phyloP scores from a whole-genome alignment of 306 rosid genomes.

The Sicyos edulis region DNA sequence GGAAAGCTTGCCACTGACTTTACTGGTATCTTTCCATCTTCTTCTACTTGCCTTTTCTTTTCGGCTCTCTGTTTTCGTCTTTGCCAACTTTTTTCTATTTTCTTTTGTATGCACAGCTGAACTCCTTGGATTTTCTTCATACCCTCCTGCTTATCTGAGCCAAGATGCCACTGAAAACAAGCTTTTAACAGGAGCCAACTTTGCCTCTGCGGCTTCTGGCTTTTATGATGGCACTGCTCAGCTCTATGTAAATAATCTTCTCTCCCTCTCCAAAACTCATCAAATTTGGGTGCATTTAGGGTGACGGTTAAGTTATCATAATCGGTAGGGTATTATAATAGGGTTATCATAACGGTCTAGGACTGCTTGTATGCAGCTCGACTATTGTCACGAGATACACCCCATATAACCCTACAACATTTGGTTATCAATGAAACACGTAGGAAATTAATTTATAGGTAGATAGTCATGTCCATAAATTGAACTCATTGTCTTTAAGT shows the following conservation, averaged over 20 bases:
- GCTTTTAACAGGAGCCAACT: constrained; percentile 52
- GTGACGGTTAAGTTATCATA: no score
- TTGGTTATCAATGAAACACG: no score
- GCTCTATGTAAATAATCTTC: constrained; percentile 35
- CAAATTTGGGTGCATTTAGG: no score
- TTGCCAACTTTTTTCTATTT: background rate
- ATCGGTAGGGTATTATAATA: no score
- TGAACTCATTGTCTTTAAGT: no score
- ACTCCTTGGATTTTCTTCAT: constrained; percentile 49
- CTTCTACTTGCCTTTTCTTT: background rate
- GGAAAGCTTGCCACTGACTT: constrained; percentile 56
- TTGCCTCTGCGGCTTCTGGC: constrained; percentile 65
- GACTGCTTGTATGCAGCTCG: no score
- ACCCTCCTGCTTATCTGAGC: constrained; percentile 57
- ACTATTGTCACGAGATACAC: no score
- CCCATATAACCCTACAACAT: no score
- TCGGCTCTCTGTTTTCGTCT: background rate
- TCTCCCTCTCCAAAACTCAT: background rate
- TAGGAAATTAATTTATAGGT: no score
- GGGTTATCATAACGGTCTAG: no score
- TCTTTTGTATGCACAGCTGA: constrained; percentile 35
- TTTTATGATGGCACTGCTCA: constrained; percentile 36
- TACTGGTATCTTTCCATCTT: constrained; percentile 32
- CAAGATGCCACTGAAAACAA: constrained; percentile 44
- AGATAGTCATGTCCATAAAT: no score